Percentiles rank a stretch among this genome's conserved stretches.
Conservation (phyloP, 129 eudicot genomes). For the Arctium minus region DNA sequence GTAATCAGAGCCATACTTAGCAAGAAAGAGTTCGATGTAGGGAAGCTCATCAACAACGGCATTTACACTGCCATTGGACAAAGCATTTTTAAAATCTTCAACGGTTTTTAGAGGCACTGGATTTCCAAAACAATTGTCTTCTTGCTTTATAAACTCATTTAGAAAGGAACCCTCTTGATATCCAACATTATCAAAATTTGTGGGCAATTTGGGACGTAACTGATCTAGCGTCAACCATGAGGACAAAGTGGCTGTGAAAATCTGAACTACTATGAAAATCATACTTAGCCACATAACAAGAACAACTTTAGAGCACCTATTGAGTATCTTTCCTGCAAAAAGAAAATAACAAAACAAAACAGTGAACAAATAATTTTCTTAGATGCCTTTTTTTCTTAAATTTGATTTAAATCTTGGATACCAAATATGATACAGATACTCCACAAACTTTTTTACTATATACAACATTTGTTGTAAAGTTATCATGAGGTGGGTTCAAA, state of each 20-base stretch:
- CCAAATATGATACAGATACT: no score
- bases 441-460: no score
- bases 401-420: no score
- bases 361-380: not conserved
- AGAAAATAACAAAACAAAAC: no score
- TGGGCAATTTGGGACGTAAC: slow-evolving; percentile 16
- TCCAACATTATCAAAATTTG: slow-evolving; percentile 10
- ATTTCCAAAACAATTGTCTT: not conserved
- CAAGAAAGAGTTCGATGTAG: slow-evolving; percentile 15
- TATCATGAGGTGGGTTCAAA: no score
- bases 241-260: slow-evolving; percentile 22
- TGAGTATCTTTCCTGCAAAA: slow-evolving; percentile 26
- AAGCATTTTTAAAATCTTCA: slow-evolving; percentile 13
- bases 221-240: slow-evolving; percentile 30
- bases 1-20: slow-evolving; percentile 12
- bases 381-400: not conserved
- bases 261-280: slow-evolving; percentile 23
- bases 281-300: slow-evolving; percentile 23
- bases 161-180: slow-evolving; percentile 10
- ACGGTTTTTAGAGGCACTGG: not conserved
- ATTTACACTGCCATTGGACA: slow-evolving; percentile 9
- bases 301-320: slow-evolving; percentile 16
- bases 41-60: slow-evolving; percentile 9
- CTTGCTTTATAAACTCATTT: not conserved
- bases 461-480: no score